A percentile compares a stretch with the other conserved stretches of the same genome.
Conservation (phyloP, 1,139 yeast species). For the Debaryomyces psychrophilus region DNA sequence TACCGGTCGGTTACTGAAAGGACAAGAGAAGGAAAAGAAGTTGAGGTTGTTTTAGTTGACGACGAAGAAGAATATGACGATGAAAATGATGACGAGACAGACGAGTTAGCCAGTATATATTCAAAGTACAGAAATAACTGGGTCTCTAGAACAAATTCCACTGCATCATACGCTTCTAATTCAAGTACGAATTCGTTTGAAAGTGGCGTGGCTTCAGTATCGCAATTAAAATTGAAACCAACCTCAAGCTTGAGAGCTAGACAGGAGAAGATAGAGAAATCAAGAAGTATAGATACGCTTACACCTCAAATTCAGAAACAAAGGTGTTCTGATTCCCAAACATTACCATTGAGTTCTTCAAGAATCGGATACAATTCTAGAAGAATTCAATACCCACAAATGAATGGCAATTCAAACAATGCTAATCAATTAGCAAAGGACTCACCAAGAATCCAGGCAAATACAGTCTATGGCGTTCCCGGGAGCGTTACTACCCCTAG, state of each 20-base stretch:
- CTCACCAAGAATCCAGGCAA: neutral
- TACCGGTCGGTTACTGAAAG: constrained; percentile 46
- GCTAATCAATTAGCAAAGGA: neutral
- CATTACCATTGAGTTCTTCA: neutral
- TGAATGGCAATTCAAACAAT: constrained; percentile 4
- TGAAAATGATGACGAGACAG: constrained; percentile 28
- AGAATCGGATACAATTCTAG: constrained; percentile 24
- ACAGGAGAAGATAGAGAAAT: constrained; percentile 8
- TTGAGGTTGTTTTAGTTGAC: constrained; percentile 51
- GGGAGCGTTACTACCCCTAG: neutral
- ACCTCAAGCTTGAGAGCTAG: constrained; percentile 10
- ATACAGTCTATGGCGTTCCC: neutral
- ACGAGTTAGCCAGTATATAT: constrained; percentile 45
- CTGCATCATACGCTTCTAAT: constrained; percentile 14
- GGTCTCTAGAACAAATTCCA: constrained; percentile 29
- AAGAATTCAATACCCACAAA: constrained; percentile 20
- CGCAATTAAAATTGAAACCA: constrained; percentile 23
- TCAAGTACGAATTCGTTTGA: constrained; percentile 24
- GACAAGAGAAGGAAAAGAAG: constrained; percentile 43
- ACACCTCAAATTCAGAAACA: neutral
- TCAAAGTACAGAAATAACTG: constrained; percentile 44
- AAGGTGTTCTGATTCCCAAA: neutral
- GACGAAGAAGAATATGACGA: constrained; percentile 35
- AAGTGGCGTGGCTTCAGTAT: constrained; percentile 21
- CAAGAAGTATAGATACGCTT: neutral